phyloP scores from a whole-genome alignment of 805 yeast genomes.

The Tetrapisispora namnaoensis region DNA sequence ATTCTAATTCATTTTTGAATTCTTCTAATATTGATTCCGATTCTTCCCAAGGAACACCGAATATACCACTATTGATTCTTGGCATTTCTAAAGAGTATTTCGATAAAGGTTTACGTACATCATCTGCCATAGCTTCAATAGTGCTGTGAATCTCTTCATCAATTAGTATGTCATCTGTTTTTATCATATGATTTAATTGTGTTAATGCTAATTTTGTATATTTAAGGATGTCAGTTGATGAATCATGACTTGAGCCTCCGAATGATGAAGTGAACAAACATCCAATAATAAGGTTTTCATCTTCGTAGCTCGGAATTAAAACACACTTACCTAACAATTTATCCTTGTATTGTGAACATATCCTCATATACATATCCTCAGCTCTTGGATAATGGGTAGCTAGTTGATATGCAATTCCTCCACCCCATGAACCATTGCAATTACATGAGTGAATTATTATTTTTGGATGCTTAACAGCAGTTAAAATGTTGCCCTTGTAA shows the following conservation, averaged over 20 bases:
- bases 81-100: conserved; percentile 47
- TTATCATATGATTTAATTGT: conserved; percentile 30
- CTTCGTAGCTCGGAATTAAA: conserved; percentile 18
- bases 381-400: conserved; percentile 47
- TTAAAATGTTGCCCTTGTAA: conserved; percentile 14
- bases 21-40: conserved; percentile 46
- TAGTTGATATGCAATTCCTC: conserved; percentile 64
- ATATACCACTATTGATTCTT: conserved; percentile 70
- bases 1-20: conserved; percentile 4
- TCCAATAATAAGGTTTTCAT: conserved; percentile 33
- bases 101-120: conserved; percentile 4
- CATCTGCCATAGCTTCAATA: conserved; percentile 2
- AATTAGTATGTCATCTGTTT: not conserved
- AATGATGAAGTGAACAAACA: conserved; percentile 65
- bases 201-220: conserved; percentile 43
- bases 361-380: conserved; percentile 35
- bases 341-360: conserved; percentile 17
- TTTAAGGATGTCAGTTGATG: conserved; percentile 37
- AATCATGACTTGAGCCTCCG: conserved; percentile 36
- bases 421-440: conserved; percentile 74
- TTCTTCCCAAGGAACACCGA: conserved; percentile 66
- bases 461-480: conserved; percentile 22
- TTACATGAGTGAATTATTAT: conserved; percentile 74
- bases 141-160: not conserved
- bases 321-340: conserved; percentile 39